Conservation (phyloP, 2,329 filamentous ascomycete species). For the Fulvia fulva region DNA sequence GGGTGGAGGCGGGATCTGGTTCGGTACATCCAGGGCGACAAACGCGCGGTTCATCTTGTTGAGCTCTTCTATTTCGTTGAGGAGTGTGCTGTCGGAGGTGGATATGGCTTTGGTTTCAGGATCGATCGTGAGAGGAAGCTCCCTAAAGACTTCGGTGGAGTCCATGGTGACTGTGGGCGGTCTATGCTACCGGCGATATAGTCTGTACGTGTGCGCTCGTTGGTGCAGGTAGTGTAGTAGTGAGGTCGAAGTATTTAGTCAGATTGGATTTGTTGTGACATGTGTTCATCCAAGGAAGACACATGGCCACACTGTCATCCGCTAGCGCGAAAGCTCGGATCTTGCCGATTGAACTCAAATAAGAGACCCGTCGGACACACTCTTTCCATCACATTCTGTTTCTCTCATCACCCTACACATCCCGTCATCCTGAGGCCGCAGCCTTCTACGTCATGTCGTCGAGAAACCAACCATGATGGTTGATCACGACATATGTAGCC, state of each 20-base stretch:
- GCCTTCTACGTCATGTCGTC: too few species aligned
- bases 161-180: constrained; percentile 5
- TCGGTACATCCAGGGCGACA: constrained; percentile 58
- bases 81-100: constrained; percentile 39
- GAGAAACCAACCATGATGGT: too few species aligned
- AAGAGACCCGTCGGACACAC: too few species aligned
- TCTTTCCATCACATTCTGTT: too few species aligned
- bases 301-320: background rate
- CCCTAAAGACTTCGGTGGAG: constrained; percentile 16
- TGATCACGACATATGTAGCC: too few species aligned
- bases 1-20: constrained; percentile 73
- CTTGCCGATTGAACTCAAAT: too few species aligned
- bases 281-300: background rate
- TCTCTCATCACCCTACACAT: too few species aligned
- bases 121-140: constrained; percentile 62
- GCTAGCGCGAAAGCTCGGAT: background rate
- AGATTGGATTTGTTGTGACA: background rate
- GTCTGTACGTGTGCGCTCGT: background rate
- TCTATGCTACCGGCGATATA: background rate
- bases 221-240: background rate
- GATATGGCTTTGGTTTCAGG: constrained; percentile 73
- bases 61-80: constrained; percentile 59
- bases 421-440: too few species aligned
- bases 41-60: constrained; percentile 76
- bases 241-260: background rate